A percentile compares a stretch with the other conserved stretches of the same genome.
These are phyloP conservation scores for Neurospora sp. DNA, from an alignment of 2,329 filamentous ascomycete species.

Conservation along the genomic window DNA sequence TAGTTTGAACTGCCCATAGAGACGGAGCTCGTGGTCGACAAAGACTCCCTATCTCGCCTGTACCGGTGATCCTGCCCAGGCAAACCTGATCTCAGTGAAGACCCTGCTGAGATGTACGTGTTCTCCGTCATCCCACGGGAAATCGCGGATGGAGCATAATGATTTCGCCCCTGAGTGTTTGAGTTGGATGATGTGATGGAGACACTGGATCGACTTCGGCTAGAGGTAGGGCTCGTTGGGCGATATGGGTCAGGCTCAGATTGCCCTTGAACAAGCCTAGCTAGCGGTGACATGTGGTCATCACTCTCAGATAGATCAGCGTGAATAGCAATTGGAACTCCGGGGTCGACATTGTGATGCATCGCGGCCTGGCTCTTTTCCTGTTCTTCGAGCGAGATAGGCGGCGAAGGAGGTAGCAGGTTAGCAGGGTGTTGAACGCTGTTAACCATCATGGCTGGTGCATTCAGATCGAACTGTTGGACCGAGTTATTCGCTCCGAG, in stretches of 20 bases:
- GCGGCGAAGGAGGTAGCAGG: conserved; percentile 68
- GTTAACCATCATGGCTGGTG: conserved; percentile 66
- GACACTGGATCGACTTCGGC: conserved; percentile 40
- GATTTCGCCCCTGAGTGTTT: conserved; percentile 33
- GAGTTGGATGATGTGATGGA: conserved; percentile 53
- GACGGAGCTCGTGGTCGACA: conserved; percentile 43
- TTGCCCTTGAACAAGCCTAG: conserved; percentile 59
- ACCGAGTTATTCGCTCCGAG: conserved; percentile 79
- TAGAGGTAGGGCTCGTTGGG: conserved; percentile 56
- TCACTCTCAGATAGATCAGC: conserved; percentile 61
- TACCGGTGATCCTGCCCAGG: conserved; percentile 12
- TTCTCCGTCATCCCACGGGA: conserved; percentile 50
- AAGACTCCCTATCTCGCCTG: conserved; percentile 35
- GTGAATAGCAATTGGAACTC: conserved; percentile 45
- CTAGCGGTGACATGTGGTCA: conserved; percentile 64
- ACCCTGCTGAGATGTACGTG: conserved; percentile 60
- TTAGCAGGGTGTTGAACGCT: conserved; percentile 80
- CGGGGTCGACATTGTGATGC: conserved; percentile 43
- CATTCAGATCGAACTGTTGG: conserved; percentile 91
- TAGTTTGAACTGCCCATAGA: conserved; percentile 39
- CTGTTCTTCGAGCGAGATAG: conserved; percentile 68
- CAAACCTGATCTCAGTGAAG: conserved; percentile 38
- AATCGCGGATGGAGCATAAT: conserved; percentile 37
- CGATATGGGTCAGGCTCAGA: conserved; percentile 56
- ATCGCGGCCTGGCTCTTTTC: conserved; percentile 41